Conservation (phyloP, 345 rosid genomes). For the Gossypium anomalum region DNA sequence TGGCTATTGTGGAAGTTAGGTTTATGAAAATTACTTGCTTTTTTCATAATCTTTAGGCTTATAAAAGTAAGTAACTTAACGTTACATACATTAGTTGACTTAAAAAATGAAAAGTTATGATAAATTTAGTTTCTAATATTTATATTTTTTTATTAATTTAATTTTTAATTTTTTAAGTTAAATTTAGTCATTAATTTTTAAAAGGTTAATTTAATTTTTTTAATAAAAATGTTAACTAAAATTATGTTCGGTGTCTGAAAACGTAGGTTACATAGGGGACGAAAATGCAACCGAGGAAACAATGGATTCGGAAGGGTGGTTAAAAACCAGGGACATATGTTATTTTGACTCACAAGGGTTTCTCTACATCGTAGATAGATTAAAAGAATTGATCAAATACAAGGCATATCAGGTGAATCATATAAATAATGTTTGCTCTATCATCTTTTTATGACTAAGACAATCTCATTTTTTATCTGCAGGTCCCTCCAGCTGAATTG, state of each 20-base stretch:
- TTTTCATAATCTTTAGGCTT: neutral
- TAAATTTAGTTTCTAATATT: no score
- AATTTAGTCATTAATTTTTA: no score
- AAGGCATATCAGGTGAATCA: slow-evolving; percentile 78
- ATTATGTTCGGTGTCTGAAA: no score
- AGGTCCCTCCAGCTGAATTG: slow-evolving; percentile 97
- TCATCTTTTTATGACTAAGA: neutral
- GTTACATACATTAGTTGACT: no score
- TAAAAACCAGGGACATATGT: slow-evolving; percentile 90
- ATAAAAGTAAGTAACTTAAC: neutral
- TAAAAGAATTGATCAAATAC: slow-evolving; percentile 89
- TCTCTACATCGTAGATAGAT: slow-evolving; percentile 56
- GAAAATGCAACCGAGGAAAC: slow-evolving; percentile 82
- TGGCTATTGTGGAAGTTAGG: neutral
- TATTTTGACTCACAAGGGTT: slow-evolving; percentile 42
- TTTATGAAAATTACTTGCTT: neutral
- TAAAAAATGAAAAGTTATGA: no score
- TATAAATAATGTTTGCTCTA: neutral
- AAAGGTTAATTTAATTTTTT: no score
- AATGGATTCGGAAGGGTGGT: slow-evolving; percentile 75
- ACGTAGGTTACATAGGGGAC: slow-evolving; percentile 72
- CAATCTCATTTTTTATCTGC: slow-evolving; percentile 10
- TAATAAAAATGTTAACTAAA: no score
- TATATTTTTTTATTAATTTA: no score
- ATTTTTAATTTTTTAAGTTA: no score